Percentiles rank a stretch among this genome's conserved stretches.
These are phyloP conservation scores for Blastocystis sp. DNA, from an alignment of 352 stramenopile species.

Conservation along the genomic window DNA sequence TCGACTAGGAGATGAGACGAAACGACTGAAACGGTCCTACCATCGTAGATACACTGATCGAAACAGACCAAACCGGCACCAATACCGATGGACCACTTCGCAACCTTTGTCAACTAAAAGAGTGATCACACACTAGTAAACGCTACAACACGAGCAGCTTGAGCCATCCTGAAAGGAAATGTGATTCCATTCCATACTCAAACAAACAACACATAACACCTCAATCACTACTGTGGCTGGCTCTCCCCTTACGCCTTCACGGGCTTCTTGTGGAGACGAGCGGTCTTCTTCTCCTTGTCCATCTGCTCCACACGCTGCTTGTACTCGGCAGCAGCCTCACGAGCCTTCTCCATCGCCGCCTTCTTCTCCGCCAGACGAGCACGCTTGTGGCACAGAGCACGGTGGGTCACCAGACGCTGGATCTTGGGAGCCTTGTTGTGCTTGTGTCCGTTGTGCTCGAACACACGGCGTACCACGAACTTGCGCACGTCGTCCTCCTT, in stretches of 20 bases:
- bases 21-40: background rate
- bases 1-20: constrained; percentile 71
- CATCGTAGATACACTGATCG: constrained; percentile 12
- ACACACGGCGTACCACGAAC: constrained; percentile 94
- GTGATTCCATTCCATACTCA: too few relatives aligned
- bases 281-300: constrained; percentile 9
- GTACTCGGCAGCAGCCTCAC: too few relatives aligned
- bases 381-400: constrained; percentile 86
- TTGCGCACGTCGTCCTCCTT: constrained; percentile 99
- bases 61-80: background rate
- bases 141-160: constrained; percentile 1
- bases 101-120: constrained; percentile 39
- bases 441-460: constrained; percentile 90
- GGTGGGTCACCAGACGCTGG: constrained; percentile 94
- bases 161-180: constrained; percentile 2
- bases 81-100: constrained; percentile 37
- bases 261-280: background rate
- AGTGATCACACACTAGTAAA: background rate
- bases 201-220: too few relatives aligned
- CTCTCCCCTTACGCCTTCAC: background rate
- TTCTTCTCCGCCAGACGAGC: constrained; percentile 11
- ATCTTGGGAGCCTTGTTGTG: constrained; percentile 97
- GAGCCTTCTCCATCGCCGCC: background rate
- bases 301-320: constrained; percentile 34
- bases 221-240: too few relatives aligned